Conservation (phyloP, 2,329 filamentous ascomycete species). For the Ophiocordyceps sinensis region DNA sequence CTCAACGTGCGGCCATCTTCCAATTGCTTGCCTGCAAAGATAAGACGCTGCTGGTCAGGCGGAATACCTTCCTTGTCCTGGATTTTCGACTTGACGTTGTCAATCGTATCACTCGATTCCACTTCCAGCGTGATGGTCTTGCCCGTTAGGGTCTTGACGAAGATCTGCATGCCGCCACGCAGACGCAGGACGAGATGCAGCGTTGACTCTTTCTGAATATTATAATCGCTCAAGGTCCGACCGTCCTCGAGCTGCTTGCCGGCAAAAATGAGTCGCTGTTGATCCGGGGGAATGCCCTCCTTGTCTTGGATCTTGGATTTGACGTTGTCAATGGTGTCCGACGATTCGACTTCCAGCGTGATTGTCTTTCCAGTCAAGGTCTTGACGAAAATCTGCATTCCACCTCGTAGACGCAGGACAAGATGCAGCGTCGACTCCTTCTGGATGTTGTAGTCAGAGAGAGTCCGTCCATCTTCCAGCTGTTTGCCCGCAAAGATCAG, state of each 20-base stretch:
- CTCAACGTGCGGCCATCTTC: slow-evolving; percentile 83
- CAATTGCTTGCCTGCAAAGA: slow-evolving; percentile 87
- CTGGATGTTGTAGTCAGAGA: slow-evolving; percentile 43
- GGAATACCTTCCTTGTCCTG: slow-evolving; percentile 90
- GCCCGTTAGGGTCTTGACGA: slow-evolving; percentile 75
- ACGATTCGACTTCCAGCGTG: slow-evolving; percentile 77
- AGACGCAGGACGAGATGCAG: slow-evolving; percentile 78
- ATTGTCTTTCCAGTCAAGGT: slow-evolving; percentile 90
- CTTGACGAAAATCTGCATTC: slow-evolving; percentile 65
- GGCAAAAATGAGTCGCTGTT: slow-evolving; percentile 90
- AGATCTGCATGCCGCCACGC: slow-evolving; percentile 81
- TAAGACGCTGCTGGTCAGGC: slow-evolving; percentile 85
- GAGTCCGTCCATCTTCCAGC: slow-evolving; percentile 67
- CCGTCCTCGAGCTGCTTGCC: slow-evolving; percentile 94
- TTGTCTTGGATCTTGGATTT: slow-evolving; percentile 98
- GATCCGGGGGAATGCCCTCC: slow-evolving; percentile 90
- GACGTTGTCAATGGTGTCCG: slow-evolving; percentile 89
- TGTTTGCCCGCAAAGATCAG: slow-evolving; percentile 96
- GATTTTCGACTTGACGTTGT: slow-evolving; percentile 91
- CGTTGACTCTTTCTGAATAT: slow-evolving; percentile 87
- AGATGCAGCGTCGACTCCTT: slow-evolving; percentile 59
- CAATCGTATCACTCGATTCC: slow-evolving; percentile 78
- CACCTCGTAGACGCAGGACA: slow-evolving; percentile 55
- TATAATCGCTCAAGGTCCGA: slow-evolving; percentile 81
- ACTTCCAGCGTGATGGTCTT: slow-evolving; percentile 94